Percentiles rank a stretch among this genome's conserved stretches.
Conservation (phyloP, 306 rosid species). For the apple (Malus domestica) region ASM211411v1 NC_041799.1:12866001-12866500, state of each 20-base stretch:
- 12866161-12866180: too few species aligned
- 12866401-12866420: not conserved
- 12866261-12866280: too few species aligned
- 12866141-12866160: too few species aligned
- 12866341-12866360: not conserved
- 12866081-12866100: constrained; percentile 21
- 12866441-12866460: not conserved
- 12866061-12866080: constrained; percentile 24
- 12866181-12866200: too few species aligned
- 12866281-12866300: too few species aligned
- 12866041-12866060: constrained; percentile 17
- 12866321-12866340: too few species aligned
- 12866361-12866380: not conserved
- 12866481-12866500: not conserved
- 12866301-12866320: too few species aligned
- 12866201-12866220: too few species aligned
- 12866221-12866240: too few species aligned
- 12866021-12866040: constrained; percentile 22
- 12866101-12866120: not conserved
- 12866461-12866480: not conserved
- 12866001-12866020: not conserved
- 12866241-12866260: too few species aligned
- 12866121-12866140: too few species aligned
- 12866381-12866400: not conserved
- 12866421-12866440: not conserved